Percentiles rank a stretch among this genome's conserved stretches.
Conservation (phyloP, 2,329 filamentous ascomycete species). For the Aspergillus eucalypticola region DNA sequence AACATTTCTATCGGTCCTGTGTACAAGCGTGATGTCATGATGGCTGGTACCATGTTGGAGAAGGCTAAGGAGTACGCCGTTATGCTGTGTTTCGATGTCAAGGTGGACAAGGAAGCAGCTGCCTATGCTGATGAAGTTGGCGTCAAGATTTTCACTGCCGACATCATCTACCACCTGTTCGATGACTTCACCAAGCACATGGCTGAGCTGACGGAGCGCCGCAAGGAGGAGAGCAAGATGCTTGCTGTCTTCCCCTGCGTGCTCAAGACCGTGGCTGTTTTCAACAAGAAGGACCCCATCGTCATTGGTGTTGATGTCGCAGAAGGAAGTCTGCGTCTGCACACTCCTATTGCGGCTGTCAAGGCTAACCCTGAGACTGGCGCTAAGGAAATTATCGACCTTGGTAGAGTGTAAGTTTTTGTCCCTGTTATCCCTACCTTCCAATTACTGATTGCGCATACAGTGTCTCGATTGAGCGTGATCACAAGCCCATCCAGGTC, state of each 20-base stretch:
- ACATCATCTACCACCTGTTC: slow-evolving; percentile 99
- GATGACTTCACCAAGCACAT: slow-evolving; percentile 96
- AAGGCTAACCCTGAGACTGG: slow-evolving; percentile 78
- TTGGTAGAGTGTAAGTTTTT: slow-evolving; percentile 86
- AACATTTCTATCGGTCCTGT: slow-evolving; percentile 98
- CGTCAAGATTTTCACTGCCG: slow-evolving; percentile 96
- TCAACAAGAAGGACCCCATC: slow-evolving; percentile 97
- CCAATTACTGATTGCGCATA: slow-evolving; percentile 22
- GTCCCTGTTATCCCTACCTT: not conserved
- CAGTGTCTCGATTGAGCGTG: slow-evolving; percentile 93
- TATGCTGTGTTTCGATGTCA: slow-evolving; percentile 99
- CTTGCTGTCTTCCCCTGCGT: slow-evolving; percentile 96
- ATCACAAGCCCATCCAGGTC: slow-evolving; percentile 89
- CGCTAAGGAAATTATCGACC: slow-evolving; percentile 75
- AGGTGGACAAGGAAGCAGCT: slow-evolving; percentile 94
- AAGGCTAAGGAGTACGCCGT: slow-evolving; percentile 94
- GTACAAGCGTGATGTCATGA: slow-evolving; percentile 97
- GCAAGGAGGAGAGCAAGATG: slow-evolving; percentile 95
- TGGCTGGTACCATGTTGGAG: slow-evolving; percentile 90
- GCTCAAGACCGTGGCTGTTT: slow-evolving; percentile 83
- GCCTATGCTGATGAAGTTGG: slow-evolving; percentile 89
- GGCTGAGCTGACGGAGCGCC: slow-evolving; percentile 79
- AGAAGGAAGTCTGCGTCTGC: slow-evolving; percentile 82
- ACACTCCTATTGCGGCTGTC: slow-evolving; percentile 86
- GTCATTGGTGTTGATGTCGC: slow-evolving; percentile 92